Base-by-base conservation (phyloP, 2,329 filamentous ascomycete genomes). In the Cyphellophora attinorum region DNA sequence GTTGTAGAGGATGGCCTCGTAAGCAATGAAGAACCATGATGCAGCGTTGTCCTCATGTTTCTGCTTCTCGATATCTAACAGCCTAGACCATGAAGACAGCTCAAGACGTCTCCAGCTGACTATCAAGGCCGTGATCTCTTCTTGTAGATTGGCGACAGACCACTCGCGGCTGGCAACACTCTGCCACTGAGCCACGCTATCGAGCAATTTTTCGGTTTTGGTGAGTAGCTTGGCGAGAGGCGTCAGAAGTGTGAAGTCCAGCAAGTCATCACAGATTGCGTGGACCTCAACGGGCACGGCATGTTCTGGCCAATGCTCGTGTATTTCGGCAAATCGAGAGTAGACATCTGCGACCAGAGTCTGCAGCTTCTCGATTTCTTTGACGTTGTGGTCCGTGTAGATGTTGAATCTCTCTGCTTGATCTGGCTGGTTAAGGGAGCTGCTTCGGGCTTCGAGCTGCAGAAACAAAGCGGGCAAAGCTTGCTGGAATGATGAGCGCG, bases 1-100 rank as follows among this genome's bases (percentile, higher is more conserved):
- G 6, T 79, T 80, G 3, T 78, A 80, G 47, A 98, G 72, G 27
- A 93, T 75, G 4, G 81, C 85, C 57, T 96, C 85, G 51, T 95
- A 98, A 1, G 89, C 86, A 40, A 96, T 72, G 50, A 95, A 98
- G 80, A 88, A 98, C 91, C 91, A 98, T 11, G 81, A 80, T 49
- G 78, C 79, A 2, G 89, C 86, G 51, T 85, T 80, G 31, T 84
- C 73, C 14, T 79, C 67, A 48, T 79, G 86, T 49, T 81, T 85
- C 34, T 74, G 69, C 23, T 77, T 70, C 57, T 98, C 91, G 55
- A 83, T 76, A 47, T 94, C 85, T 40, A 98, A 81, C 3, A 98
- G 60, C 27, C 80, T 82, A 21, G 83, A 79, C 91, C 91, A 98
- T 1, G 89, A 95, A 0, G 83, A 81, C 16, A 98, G 67, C 53